Conservation (phyloP, 2,329 filamentous ascomycete genomes). For the Chalaropsis thielavioides region DNA sequence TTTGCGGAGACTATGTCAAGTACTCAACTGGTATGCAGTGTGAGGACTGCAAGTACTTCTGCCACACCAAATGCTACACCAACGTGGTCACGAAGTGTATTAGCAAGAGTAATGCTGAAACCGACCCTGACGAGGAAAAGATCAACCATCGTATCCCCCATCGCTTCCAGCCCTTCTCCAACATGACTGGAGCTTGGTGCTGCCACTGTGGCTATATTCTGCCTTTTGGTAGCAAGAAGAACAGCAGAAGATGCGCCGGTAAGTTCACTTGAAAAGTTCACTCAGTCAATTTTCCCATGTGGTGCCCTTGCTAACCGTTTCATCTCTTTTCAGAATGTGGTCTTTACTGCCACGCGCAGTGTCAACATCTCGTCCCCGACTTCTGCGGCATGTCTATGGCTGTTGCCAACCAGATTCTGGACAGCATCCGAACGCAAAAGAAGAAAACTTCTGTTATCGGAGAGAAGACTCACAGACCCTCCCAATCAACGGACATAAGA, state of each 20-base stretch:
- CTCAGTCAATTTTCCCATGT: neutral
- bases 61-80: constrained; percentile 91
- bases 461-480: constrained; percentile 50
- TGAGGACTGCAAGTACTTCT: constrained; percentile 98
- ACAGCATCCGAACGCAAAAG: constrained; percentile 70
- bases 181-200: constrained; percentile 98
- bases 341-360: constrained; percentile 80
- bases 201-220: constrained; percentile 96
- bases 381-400: constrained; percentile 99
- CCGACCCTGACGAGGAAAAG: constrained; percentile 96
- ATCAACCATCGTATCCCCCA: constrained; percentile 99
- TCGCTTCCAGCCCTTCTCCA: constrained; percentile 90
- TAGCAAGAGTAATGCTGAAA: constrained; percentile 97
- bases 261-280: constrained; percentile 23
- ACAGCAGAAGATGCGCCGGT: constrained; percentile 83
- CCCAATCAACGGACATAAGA: constrained; percentile 28
- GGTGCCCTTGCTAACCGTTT: constrained; percentile 21
- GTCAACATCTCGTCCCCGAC: constrained; percentile 89
- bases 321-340: constrained; percentile 55
- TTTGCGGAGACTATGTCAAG: constrained; percentile 96
- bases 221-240: constrained; percentile 76
- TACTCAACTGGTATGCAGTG: constrained; percentile 99
- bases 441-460: constrained; percentile 43
- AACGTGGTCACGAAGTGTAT: constrained; percentile 99
- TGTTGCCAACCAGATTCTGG: constrained; percentile 81